A percentile compares a stretch with the other conserved stretches of the same genome.
Evolutionary conservation across 768 basidiomycete species (phyloP).

Genomic region (Trametes gibbosa): DNA sequence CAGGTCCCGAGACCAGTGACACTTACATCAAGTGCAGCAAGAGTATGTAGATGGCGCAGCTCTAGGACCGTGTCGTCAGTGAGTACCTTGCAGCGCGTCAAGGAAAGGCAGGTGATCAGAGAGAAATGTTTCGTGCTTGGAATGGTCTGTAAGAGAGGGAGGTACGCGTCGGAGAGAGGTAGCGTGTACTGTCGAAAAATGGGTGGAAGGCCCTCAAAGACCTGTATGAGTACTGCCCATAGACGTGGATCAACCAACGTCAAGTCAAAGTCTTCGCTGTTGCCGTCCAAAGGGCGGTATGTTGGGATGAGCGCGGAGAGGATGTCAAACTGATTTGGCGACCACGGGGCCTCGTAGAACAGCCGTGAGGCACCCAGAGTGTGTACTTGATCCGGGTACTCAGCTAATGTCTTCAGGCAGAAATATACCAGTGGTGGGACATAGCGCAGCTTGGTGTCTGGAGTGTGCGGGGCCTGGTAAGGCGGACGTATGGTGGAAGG

Average conservation of each 20-base stretch:
- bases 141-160: slow-evolving; percentile 57
- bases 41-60: slow-evolving; percentile 50
- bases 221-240: slow-evolving; percentile 62
- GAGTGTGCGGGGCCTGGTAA: slow-evolving; percentile 3
- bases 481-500: slow-evolving; percentile 17
- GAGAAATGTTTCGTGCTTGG: slow-evolving; percentile 55
- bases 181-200: slow-evolving; percentile 40
- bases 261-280: slow-evolving; percentile 3
- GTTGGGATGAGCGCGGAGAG: slow-evolving; percentile 42
- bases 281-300: slow-evolving; percentile 8
- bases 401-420: slow-evolving; percentile 45
- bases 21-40: slow-evolving; percentile 66
- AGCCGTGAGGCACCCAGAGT: slow-evolving; percentile 34
- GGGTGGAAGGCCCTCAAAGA: slow-evolving; percentile 53
- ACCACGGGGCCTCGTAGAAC: slow-evolving; percentile 32
- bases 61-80: slow-evolving; percentile 53
- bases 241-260: slow-evolving; percentile 49
- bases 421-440: slow-evolving; percentile 53
- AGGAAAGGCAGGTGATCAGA: slow-evolving; percentile 60
- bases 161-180: slow-evolving; percentile 51
- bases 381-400: slow-evolving; percentile 46
- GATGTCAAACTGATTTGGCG: slow-evolving; percentile 30
- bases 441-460: slow-evolving; percentile 7
- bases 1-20: slow-evolving; percentile 48
- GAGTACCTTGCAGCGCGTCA: slow-evolving; percentile 53